These are phyloP conservation scores for Xylaria sp. DNA, from an alignment of 2,329 filamentous ascomycete species.

Conservation along the genomic window DNA sequence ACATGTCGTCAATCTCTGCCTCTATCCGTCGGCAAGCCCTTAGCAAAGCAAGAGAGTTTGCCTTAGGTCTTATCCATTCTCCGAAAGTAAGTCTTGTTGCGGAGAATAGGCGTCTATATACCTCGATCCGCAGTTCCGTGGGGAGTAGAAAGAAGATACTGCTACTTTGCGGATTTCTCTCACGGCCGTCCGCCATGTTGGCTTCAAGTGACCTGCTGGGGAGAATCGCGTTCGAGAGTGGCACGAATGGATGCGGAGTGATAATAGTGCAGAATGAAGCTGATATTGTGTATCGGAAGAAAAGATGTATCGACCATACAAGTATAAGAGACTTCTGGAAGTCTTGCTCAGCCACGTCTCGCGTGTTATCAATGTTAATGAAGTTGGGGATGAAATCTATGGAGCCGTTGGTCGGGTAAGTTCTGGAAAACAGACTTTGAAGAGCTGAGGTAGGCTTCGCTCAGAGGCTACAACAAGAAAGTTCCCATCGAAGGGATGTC, in stretches of 20 bases:
- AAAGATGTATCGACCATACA: too few relatives aligned
- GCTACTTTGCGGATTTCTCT: not conserved
- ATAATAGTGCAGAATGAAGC: not conserved
- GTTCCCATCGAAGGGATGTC: too few relatives aligned
- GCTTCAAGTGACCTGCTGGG: not conserved
- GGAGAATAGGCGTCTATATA: not conserved
- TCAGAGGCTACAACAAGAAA: too few relatives aligned
- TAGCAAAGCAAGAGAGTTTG: conserved; percentile 5
- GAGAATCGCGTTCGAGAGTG: not conserved
- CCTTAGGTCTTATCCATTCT: not conserved
- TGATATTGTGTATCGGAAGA: not conserved
- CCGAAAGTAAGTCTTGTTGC: not conserved
- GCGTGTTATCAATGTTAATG: not conserved
- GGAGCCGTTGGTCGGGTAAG: not conserved
- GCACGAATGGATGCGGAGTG: not conserved
- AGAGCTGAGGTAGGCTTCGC: not conserved
- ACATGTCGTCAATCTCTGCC: conserved; percentile 5
- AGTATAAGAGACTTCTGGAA: not conserved
- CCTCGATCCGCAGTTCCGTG: conserved; percentile 1
- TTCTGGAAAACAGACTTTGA: too few relatives aligned
- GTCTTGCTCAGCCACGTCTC: not conserved
- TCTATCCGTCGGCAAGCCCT: not conserved
- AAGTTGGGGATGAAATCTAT: not conserved
- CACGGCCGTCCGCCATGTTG: not conserved
- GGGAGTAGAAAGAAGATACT: not conserved